phyloP scores from a whole-genome alignment of 2,329 filamentous ascomycete species.

The Neofusicoccum umdonicola region DNA sequence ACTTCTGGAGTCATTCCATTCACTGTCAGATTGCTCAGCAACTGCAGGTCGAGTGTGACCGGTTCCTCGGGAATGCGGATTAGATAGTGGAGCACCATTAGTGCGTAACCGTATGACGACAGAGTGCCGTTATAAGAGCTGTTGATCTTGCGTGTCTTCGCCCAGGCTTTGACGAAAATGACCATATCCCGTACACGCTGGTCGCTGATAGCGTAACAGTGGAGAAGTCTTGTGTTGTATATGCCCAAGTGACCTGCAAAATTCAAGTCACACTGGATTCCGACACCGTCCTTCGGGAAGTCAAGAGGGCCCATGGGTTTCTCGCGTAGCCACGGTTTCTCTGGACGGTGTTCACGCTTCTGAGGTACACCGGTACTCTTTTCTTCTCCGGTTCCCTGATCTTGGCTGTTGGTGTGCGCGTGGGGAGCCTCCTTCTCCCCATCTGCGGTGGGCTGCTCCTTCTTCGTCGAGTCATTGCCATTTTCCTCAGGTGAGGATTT shows the following conservation, averaged over 20 bases:
- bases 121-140: constrained; percentile 81
- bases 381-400: background rate
- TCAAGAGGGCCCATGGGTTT: constrained; percentile 59
- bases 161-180: constrained; percentile 88
- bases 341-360: constrained; percentile 21
- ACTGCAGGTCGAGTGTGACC: constrained; percentile 80
- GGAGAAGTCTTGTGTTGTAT: constrained; percentile 78
- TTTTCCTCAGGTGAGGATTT: background rate
- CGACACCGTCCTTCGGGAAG: constrained; percentile 72
- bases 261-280: constrained; percentile 91
- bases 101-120: constrained; percentile 84
- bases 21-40: constrained; percentile 21
- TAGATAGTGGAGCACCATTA: constrained; percentile 90
- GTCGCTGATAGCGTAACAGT: constrained; percentile 80
- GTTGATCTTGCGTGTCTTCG: constrained; percentile 81
- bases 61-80: constrained; percentile 78
- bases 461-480: background rate
- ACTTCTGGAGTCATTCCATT: background rate
- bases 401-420: background rate
- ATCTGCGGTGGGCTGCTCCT: background rate
- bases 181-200: constrained; percentile 73
- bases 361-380: background rate
- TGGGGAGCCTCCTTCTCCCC: background rate
- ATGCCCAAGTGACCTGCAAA: constrained; percentile 81
- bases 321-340: constrained; percentile 45